Percentiles rank a stretch among this genome's conserved stretches.
phyloP scores from a whole-genome alignment of 192 early-diverging fungal genomes.

The Coemansia sp. region DNA sequence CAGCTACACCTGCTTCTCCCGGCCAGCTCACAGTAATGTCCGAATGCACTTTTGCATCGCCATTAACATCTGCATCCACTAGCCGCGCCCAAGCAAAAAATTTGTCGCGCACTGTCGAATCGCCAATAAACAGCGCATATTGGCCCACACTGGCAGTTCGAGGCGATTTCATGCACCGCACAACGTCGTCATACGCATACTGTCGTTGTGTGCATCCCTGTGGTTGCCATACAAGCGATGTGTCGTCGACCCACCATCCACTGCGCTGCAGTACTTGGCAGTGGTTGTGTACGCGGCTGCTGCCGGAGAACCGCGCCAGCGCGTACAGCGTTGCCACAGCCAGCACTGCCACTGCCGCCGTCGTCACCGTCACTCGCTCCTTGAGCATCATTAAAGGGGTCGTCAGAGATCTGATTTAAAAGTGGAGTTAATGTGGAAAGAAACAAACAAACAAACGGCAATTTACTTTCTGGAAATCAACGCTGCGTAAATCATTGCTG shows the following conservation, averaged over 20 bases:
- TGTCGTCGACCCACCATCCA: conserved; percentile 57
- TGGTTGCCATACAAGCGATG: conserved; percentile 59
- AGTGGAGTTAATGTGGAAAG: too few relatives aligned
- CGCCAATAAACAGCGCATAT: conserved; percentile 63
- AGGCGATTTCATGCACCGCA: conserved; percentile 2
- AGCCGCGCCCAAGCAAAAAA: conserved; percentile 58
- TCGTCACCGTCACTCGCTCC: conserved; percentile 7
- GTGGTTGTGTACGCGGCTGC: conserved; percentile 28
- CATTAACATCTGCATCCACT: conserved; percentile 35
- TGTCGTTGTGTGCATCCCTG: conserved; percentile 60
- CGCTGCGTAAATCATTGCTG: too few relatives aligned
- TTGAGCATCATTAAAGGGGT: background rate
- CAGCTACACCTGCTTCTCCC: conserved; percentile 26
- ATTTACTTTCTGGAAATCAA: too few relatives aligned
- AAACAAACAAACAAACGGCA: too few relatives aligned
- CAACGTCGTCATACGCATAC: conserved; percentile 52
- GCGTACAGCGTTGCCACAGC: conserved; percentile 10
- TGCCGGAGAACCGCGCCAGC: conserved; percentile 25
- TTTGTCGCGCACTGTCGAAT: conserved; percentile 65
- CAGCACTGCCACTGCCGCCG: background rate
- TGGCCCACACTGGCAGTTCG: background rate
- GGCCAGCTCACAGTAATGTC: conserved; percentile 45
- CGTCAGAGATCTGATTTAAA: too few relatives aligned
- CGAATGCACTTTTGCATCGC: conserved; percentile 24
- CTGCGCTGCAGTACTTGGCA: conserved; percentile 22